These are phyloP conservation scores for Fusarium fracticaudum DNA, from an alignment of 2,329 filamentous ascomycete species.

Conservation along the genomic window DNA sequence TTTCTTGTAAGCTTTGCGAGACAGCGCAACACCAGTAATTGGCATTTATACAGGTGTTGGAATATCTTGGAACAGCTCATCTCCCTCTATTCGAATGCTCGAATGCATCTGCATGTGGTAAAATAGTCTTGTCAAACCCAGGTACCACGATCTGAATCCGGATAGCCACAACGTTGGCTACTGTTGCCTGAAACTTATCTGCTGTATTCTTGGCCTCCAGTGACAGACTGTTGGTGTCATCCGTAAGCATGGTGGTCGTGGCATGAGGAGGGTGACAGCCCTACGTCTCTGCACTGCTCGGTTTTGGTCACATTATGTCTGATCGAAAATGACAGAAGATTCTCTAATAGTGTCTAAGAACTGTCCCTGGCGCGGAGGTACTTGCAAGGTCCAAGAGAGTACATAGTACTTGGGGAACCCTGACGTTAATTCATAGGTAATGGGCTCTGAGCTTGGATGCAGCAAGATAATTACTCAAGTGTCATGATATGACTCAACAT, in stretches of 20 bases:
- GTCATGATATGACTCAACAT: rapidly evolving
- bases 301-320: too few species aligned
- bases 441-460: not conserved
- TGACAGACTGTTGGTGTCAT: too few species aligned
- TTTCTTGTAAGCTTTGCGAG: not conserved
- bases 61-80: not conserved
- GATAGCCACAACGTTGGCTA: not conserved
- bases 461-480: not conserved
- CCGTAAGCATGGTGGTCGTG: too few species aligned
- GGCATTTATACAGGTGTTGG: rapidly evolving
- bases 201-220: too few species aligned
- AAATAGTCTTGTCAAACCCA: not conserved
- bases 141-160: not conserved
- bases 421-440: not conserved
- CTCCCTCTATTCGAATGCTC: too few species aligned
- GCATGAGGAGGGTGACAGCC: too few species aligned
- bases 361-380: rapidly evolving
- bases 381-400: not conserved
- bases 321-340: too few species aligned
- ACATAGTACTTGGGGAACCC: rapidly evolving
- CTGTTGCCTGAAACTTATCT: too few species aligned
- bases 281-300: too few species aligned
- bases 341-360: rapidly evolving
- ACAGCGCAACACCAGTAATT: rapidly evolving
- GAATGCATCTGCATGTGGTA: too few species aligned